Conservation (phyloP, 257 asterid species). For the Solanum rostratum region DNA sequence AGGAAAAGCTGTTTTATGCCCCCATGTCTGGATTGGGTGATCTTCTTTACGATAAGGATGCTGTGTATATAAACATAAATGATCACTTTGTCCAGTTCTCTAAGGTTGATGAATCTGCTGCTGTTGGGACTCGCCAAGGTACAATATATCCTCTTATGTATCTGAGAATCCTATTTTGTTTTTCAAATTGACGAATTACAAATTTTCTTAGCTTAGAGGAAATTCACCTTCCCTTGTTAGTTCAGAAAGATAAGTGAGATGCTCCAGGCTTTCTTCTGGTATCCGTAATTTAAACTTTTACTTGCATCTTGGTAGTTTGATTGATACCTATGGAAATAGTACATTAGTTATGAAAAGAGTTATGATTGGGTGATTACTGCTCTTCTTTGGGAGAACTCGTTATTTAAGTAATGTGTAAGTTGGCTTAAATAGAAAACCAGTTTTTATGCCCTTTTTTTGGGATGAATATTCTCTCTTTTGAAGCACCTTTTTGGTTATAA, state of each 20-base stretch:
- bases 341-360: neutral
- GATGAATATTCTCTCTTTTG: too few species aligned
- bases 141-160: neutral
- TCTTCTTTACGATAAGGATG: slow-evolving; percentile 94
- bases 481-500: too few species aligned
- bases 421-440: neutral
- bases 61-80: slow-evolving; percentile 85
- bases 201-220: neutral
- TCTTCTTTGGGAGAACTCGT: neutral
- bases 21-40: slow-evolving; percentile 99
- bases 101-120: slow-evolving; percentile 37
- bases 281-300: neutral
- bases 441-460: too few species aligned
- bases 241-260: neutral
- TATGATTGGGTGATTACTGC: neutral
- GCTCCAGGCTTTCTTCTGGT: neutral
- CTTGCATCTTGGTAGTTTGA: neutral
- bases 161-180: neutral
- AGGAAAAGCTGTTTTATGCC: slow-evolving; percentile 92
- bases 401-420: neutral
- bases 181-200: neutral
- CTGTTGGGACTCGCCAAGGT: slow-evolving; percentile 41
- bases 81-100: slow-evolving; percentile 92
- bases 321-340: neutral
- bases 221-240: neutral